A percentile compares a stretch with the other conserved stretches of the same genome.
Conservation (phyloP, 352 stramenopile genomes). For the Pythium pyrilobum region DNA sequence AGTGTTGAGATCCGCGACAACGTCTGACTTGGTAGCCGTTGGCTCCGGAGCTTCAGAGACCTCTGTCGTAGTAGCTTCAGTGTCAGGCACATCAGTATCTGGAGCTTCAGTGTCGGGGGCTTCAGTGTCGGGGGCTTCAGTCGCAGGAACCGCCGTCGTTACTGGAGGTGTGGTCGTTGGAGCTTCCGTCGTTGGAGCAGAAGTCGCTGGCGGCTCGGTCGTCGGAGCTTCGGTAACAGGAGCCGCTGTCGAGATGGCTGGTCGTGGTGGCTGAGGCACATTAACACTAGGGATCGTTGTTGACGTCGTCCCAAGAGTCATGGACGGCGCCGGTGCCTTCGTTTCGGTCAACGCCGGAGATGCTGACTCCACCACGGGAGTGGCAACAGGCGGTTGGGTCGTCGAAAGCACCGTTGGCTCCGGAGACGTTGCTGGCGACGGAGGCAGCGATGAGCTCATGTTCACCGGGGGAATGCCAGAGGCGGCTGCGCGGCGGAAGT, state of each 20-base stretch:
- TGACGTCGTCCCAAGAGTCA: too few relatives aligned
- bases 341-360: conserved; percentile 2
- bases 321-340: too few relatives aligned
- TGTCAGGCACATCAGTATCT: not conserved
- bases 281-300: too few relatives aligned
- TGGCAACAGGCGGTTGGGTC: not conserved
- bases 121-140: not conserved
- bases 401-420: not conserved
- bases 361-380: not conserved
- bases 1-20: not conserved
- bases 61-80: not conserved
- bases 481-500: not conserved
- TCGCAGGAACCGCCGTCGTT: conserved; percentile 4
- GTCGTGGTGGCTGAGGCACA: too few relatives aligned
- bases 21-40: not conserved
- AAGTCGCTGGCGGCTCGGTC: too few relatives aligned
- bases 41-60: not conserved
- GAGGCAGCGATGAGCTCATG: conserved; percentile 2
- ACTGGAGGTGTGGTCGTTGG: not conserved
- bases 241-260: too few relatives aligned
- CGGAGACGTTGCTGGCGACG: conserved; percentile 2
- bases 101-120: not conserved
- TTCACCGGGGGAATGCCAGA: not conserved
- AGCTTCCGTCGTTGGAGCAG: not conserved
- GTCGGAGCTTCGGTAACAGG: too few relatives aligned